A percentile compares a stretch with the other conserved stretches of the same genome.
Conservation (phyloP, 768 basidiomycete genomes). For the Podaxis sp. region DNA sequence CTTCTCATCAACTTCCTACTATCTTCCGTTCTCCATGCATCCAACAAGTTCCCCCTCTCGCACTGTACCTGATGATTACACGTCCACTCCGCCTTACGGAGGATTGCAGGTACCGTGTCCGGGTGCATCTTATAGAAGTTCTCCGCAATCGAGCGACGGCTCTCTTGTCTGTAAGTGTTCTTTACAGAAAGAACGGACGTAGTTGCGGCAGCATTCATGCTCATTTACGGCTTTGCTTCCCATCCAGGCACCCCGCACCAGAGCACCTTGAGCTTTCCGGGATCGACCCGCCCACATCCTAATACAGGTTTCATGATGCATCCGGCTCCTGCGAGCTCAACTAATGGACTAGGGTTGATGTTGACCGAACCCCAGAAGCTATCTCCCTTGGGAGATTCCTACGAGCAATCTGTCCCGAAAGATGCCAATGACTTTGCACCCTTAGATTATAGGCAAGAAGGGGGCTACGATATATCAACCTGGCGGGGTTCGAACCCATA, state of each 20-base stretch:
- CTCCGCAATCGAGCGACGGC: conserved; percentile 6
- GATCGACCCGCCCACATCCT: not conserved
- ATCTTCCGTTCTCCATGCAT: not conserved
- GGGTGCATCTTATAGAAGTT: not conserved
- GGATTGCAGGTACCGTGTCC: not conserved
- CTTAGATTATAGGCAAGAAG: not conserved
- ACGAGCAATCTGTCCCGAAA: not conserved
- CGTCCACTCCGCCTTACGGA: not conserved
- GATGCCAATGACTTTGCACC: not conserved
- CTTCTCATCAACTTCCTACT: not conserved
- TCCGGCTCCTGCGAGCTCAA: not conserved
- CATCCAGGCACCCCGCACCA: conserved; percentile 8
- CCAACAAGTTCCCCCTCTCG: not conserved
- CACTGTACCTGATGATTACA: not conserved
- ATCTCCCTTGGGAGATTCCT: not conserved
- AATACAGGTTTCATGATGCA: not conserved
- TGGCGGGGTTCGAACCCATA: not conserved
- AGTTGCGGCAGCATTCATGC: not conserved
- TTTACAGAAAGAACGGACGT: not conserved
- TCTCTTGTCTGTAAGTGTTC: conserved; percentile 5
- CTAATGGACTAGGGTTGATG: not conserved
- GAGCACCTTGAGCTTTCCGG: not conserved
- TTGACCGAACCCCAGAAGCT: not conserved
- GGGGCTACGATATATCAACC: not conserved
- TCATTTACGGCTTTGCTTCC: not conserved